These are phyloP conservation scores for Phytopythium sindhum DNA, from an alignment of 352 stramenopile genomes.

Conservation along the genomic window DNA sequence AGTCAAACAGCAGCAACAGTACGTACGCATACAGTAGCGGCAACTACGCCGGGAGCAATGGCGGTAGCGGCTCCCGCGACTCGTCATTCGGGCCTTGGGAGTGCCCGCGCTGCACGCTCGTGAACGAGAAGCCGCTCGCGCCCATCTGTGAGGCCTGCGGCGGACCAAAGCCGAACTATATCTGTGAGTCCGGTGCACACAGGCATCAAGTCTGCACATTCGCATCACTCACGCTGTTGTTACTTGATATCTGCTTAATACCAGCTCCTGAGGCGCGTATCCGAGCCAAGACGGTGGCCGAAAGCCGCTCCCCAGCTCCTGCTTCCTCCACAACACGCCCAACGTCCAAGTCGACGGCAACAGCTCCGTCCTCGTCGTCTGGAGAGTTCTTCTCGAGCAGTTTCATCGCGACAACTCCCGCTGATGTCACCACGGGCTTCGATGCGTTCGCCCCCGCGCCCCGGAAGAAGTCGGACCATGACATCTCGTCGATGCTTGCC, in stretches of 20 bases:
- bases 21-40: conserved; percentile 42
- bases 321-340: conserved; percentile 1
- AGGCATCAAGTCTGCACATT: background rate
- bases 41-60: conserved; percentile 5
- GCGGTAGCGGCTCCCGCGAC: conserved; percentile 35
- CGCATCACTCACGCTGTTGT: background rate
- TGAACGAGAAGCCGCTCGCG: conserved; percentile 75
- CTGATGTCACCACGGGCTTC: conserved; percentile 12
- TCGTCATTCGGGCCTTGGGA: conserved; percentile 69
- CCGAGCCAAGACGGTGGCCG: conserved; percentile 42
- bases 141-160: conserved; percentile 75
- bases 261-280: conserved; percentile 43
- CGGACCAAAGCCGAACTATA: conserved; percentile 53
- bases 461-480: conserved; percentile 24
- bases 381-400: background rate
- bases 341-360: conserved; percentile 17
- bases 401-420: conserved; percentile 7
- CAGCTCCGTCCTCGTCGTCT: conserved; percentile 8
- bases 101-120: conserved; percentile 65
- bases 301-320: conserved; percentile 17
- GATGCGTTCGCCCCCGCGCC: conserved; percentile 14
- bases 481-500: conserved; percentile 77
- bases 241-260: background rate
- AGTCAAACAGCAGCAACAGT: conserved; percentile 29
- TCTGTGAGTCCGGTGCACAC: conserved; percentile 25